A percentile compares a stretch with the other conserved stretches of the same genome.
Evolutionary conservation across 345 rosid species (phyloP).

Genomic region (Diplotaxis tenuifolia): DNA sequence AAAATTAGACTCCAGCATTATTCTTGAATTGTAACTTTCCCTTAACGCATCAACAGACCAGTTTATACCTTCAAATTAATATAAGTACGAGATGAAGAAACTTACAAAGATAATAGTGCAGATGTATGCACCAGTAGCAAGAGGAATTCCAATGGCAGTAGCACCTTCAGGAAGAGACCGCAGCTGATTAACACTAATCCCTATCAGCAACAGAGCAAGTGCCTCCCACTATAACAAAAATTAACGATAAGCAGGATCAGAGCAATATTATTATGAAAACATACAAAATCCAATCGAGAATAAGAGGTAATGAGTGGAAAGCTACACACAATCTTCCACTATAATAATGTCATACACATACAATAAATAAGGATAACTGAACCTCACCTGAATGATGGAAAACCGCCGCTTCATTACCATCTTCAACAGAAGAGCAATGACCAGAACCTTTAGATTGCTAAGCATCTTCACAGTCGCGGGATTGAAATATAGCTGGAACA

Average conservation of each 20-base stretch:
- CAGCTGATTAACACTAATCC: slow-evolving; percentile 86
- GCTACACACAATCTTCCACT: slow-evolving; percentile 1
- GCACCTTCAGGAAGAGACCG: slow-evolving; percentile 82
- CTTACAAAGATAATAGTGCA: slow-evolving; percentile 88
- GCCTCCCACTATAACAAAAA: slow-evolving; percentile 85
- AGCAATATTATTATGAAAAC: not conserved
- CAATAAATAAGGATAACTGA: slow-evolving; percentile 6
- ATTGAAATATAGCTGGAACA: slow-evolving; percentile 85
- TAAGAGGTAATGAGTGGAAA: not conserved
- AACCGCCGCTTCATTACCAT: slow-evolving; percentile 85
- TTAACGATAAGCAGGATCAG: slow-evolving; percentile 13
- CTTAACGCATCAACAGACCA: slow-evolving; percentile 10
- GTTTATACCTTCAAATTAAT: not conserved
- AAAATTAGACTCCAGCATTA: slow-evolving; percentile 30
- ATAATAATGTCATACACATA: not conserved
- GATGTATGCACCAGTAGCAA: slow-evolving; percentile 82
- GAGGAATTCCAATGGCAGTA: slow-evolving; percentile 66
- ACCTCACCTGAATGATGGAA: slow-evolving; percentile 77
- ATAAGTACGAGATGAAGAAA: slow-evolving; percentile 24
- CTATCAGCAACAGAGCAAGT: slow-evolving; percentile 88
- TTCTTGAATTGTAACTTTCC: not conserved
- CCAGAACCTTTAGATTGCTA: slow-evolving; percentile 96
- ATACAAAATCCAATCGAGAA: not conserved
- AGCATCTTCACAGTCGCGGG: slow-evolving; percentile 99
- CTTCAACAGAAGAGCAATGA: slow-evolving; percentile 85